Conservation (phyloP, 495 filamentous ascomycete species). For the Aspergillus incahuasiensis region DNA sequence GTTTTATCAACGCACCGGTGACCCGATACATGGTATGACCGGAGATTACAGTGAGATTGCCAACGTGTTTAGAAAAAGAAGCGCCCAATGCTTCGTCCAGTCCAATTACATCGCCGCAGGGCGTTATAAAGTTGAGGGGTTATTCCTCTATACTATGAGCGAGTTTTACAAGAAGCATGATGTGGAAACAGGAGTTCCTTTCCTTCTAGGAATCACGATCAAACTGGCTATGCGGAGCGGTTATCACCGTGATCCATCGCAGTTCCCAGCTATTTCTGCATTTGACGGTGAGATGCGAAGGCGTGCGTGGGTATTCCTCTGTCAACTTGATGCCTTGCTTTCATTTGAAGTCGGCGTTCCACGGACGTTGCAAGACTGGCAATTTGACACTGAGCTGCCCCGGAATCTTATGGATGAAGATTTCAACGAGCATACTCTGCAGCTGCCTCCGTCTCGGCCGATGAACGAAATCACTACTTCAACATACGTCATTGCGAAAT, state of each 20-base stretch:
- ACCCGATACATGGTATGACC: slow-evolving; percentile 22
- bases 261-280: slow-evolving; percentile 33
- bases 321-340: slow-evolving; percentile 39
- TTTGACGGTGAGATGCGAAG: slow-evolving; percentile 45
- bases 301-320: slow-evolving; percentile 35
- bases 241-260: slow-evolving; percentile 41
- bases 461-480: slow-evolving; percentile 32
- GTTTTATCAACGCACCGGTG: slow-evolving; percentile 26
- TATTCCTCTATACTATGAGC: slow-evolving; percentile 33
- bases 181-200: slow-evolving; percentile 31
- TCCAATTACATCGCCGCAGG: slow-evolving; percentile 11
- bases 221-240: slow-evolving; percentile 43
- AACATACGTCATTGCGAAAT: slow-evolving; percentile 37
- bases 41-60: slow-evolving; percentile 13
- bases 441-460: slow-evolving; percentile 35
- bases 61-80: slow-evolving; percentile 5
- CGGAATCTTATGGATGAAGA: slow-evolving; percentile 42
- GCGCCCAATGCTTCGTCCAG: slow-evolving; percentile 10
- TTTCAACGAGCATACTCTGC: slow-evolving; percentile 31
- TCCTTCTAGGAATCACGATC: slow-evolving; percentile 35
- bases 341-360: slow-evolving; percentile 46
- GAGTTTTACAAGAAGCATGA: slow-evolving; percentile 38
- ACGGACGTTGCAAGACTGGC: slow-evolving; percentile 38
- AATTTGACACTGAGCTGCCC: slow-evolving; percentile 40
- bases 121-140: slow-evolving; percentile 26